Evolutionary conservation across 1,284 basidiomycete species (phyloP), one percentile per base, ranked within the genome.

Genomic region (Boletus nobilissimus): DNA sequence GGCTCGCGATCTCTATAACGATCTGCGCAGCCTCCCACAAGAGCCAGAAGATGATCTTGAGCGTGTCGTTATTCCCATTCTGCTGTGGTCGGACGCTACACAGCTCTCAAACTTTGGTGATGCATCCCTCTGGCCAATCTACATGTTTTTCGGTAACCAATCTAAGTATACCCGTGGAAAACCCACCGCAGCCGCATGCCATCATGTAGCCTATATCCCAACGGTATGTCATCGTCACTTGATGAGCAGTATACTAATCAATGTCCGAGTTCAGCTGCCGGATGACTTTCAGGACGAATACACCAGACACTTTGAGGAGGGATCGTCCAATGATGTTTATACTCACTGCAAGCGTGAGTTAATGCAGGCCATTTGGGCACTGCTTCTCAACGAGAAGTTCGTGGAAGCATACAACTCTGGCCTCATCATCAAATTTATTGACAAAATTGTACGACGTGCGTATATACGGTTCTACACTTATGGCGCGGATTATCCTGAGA

Each of bases 31-130:
- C 34, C 67, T 51, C 24, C 26, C 46, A 36, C 48, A 36, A 32
- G 14, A 68, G 14, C 38, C 38, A 19, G 72, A 29, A 9, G 48
- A 66, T 9, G 16, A 65, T 19, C 32, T 79, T 75, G 80, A 86
- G 48, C 76, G 76, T 2, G 79, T 83, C 0, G 73, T 86, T 19
- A 76, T 76, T 3, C 79, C 80, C 1, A 43, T 86, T 2, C 85
- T 86, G 82, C 69, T 86, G 2, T 85, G 83, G 81, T 87, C 86
- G 0, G 85, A 87, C 73, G 63, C 79, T 1, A 85, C 81, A 3
- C 82, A 85, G 29, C 80, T 86, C 1, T 72, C 83, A 6, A 81
- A 80, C 26, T 85, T 85, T 60, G 83, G 85, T 0, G 66, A 82
- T 39, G 76, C 80, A 10, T 80, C 80, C 1, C 73, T 85, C 0